Conservation (phyloP, 305 asterid species). For the Plantago lanceolata region DNA sequence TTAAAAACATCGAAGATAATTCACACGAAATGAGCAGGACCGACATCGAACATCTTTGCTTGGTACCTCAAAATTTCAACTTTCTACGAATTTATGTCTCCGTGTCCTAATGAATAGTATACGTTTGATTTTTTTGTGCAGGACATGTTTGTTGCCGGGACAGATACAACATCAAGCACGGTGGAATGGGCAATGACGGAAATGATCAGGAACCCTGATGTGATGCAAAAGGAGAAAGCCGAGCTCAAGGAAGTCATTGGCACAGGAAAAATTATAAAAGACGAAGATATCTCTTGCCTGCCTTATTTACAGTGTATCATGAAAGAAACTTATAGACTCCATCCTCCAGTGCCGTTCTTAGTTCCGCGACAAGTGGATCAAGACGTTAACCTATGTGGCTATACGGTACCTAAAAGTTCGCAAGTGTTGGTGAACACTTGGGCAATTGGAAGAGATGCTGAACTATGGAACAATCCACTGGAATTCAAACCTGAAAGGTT, state of each 20-base stretch:
- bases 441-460: background rate
- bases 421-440: slow-evolving; percentile 4
- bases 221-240: background rate
- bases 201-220: background rate
- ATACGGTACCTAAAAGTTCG: background rate
- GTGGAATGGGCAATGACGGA: slow-evolving; percentile 1
- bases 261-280: background rate
- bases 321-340: background rate
- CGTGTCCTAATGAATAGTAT: too few relatives aligned
- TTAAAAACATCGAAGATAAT: background rate
- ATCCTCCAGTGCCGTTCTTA: background rate
- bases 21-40: background rate
- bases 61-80: background rate
- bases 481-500: background rate
- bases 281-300: background rate
- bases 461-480: background rate
- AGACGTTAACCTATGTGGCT: background rate
- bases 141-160: background rate
- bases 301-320: background rate
- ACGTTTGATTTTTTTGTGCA: background rate
- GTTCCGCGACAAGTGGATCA: background rate
- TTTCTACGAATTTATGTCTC: too few relatives aligned
- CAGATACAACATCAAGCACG: background rate
- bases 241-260: background rate
- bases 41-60: background rate